Base-by-base conservation (phyloP, 768 basidiomycete genomes). In the Lactifluus rugatus region DNA sequence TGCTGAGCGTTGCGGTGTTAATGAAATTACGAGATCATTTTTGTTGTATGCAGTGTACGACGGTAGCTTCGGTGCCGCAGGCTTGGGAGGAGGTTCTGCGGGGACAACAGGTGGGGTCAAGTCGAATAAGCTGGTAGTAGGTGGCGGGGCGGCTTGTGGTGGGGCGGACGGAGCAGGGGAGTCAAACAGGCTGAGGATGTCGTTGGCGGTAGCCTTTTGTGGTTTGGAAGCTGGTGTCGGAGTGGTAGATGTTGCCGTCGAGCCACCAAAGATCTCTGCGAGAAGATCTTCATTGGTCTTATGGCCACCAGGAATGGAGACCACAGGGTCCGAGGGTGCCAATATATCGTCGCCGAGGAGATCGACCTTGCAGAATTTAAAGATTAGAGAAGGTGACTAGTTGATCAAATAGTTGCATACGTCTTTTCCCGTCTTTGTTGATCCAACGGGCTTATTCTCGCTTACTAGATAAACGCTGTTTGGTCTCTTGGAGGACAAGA, bases 361-460 rank as follows among this genome's bases (percentile, higher is more conserved):
- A 70, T 96, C 91, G 28, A 81, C 86, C 67, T 70, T 17, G 44
- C 54, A 51, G 26, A 39, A 5, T 13, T 56, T 31, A 16, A 41
- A 32, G 45, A 26, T 48, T 31, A 57, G 17, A 52, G 50, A 56
- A 47, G 39, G 23, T 9, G 5, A 54, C 17, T n/a, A 26, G 31
- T 14, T 11, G 6, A 44, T 17, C 34, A 37, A 34, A 31, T 21
- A 34, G 25, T 8, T 14, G 25, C 21, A 68, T 64, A 86, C 87
- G 59, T 93, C 90, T 71, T 84, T 87, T 32, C 80, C 80, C 16
- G 82, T 79, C 66, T 82, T 78, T 0, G 93, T 90, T 1, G 93
- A 93, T 3, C 95, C 96, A 31, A 99, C 96, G 36, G 91, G 89
- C 67, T 93, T 92, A 68, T 93, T 91, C 73, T 99, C 95, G 72